A percentile compares a stretch with the other conserved stretches of the same genome.
Conservation (phyloP, 2,329 filamentous ascomycete species). For the Scedosporium minutisporum region DNA sequence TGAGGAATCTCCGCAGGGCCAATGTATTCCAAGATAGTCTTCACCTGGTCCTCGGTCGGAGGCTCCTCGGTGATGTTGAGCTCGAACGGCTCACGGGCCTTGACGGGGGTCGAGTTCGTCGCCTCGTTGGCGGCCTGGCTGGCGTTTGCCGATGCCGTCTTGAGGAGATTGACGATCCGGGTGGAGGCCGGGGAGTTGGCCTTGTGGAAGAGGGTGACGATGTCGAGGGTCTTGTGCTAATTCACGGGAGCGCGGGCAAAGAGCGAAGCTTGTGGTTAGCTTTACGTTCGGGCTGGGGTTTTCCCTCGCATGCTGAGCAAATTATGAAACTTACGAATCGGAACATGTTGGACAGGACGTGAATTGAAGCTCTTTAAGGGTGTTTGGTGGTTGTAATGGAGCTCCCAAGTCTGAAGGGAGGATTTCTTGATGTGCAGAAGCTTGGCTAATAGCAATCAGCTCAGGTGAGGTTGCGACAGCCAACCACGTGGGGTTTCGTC, state of each 20-base stretch:
- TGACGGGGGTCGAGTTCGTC: slow-evolving; percentile 14
- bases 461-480: background rate
- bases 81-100: slow-evolving; percentile 62
- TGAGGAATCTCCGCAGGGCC: slow-evolving; percentile 48
- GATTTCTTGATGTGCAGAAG: background rate
- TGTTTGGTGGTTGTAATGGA: background rate
- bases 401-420: background rate
- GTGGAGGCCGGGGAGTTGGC: slow-evolving; percentile 62
- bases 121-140: slow-evolving; percentile 34
- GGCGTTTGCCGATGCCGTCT: slow-evolving; percentile 66
- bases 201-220: slow-evolving; percentile 94
- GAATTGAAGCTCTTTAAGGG: background rate
- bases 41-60: slow-evolving; percentile 74
- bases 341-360: slow-evolving; percentile 28
- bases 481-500: background rate
- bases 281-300: background rate
- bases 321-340: slow-evolving; percentile 28
- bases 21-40: slow-evolving; percentile 76
- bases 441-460: background rate
- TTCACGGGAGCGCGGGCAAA: background rate
- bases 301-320: background rate
- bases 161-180: slow-evolving; percentile 66
- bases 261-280: background rate
- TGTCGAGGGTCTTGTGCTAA: slow-evolving; percentile 73
- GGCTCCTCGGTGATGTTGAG: slow-evolving; percentile 71